Evolutionary conservation across 768 basidiomycete genomes (phyloP).

Genomic region (Fibroporia radiculosa): DNA sequence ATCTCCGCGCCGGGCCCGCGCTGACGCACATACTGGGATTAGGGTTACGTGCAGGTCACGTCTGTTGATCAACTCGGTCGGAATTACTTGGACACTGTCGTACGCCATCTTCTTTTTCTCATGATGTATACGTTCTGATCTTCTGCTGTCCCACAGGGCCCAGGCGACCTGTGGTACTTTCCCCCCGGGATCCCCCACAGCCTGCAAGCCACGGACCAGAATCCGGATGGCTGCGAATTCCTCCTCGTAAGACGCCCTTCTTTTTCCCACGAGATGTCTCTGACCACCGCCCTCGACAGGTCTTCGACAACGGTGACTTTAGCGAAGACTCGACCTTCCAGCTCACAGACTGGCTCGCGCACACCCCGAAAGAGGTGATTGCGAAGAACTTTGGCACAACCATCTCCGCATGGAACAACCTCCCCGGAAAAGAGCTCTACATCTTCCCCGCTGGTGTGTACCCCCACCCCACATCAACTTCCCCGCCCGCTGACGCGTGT

Average conservation of each 20-base stretch:
- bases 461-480: background rate
- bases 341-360: conserved; percentile 49
- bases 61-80: conserved; percentile 40
- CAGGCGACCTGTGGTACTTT: conserved; percentile 29
- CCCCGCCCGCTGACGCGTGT: background rate
- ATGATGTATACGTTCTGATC: background rate
- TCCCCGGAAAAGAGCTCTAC: conserved; percentile 40
- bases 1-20: background rate
- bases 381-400: conserved; percentile 44
- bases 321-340: conserved; percentile 29
- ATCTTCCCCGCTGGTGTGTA: conserved; percentile 40
- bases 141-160: conserved; percentile 7
- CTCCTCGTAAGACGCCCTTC: conserved; percentile 12
- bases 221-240: conserved; percentile 19
- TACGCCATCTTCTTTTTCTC: background rate
- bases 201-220: conserved; percentile 25
- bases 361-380: conserved; percentile 48
- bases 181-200: conserved; percentile 30
- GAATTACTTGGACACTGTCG: conserved; percentile 37
- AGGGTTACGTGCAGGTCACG: conserved; percentile 29
- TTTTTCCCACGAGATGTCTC: background rate
- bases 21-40: background rate
- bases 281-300: conserved; percentile 3
- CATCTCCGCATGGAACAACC: conserved; percentile 31
- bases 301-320: conserved; percentile 36